phyloP scores from a whole-genome alignment of 768 basidiomycete species.

The Kockovaella imperatae region DNA sequence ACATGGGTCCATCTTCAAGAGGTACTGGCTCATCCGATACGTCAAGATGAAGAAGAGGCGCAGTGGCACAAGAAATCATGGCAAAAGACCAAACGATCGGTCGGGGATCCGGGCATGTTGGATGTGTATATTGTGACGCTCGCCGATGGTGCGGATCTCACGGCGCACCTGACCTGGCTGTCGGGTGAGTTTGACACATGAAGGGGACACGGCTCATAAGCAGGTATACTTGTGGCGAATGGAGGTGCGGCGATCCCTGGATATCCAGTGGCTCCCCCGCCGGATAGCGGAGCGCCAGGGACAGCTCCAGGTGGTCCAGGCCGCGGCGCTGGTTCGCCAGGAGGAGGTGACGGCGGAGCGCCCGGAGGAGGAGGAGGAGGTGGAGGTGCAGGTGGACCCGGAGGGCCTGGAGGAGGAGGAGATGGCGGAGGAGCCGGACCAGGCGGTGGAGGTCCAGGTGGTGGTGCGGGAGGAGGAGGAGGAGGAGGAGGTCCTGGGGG shows the following conservation, averaged over 20 bases:
- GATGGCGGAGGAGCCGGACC: too few relatives aligned
- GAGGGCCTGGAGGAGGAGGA: too few relatives aligned
- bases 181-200: conserved; percentile 2
- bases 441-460: background rate
- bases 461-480: conserved; percentile 1
- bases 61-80: too few relatives aligned
- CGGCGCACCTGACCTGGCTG: background rate
- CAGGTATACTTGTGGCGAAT: conserved; percentile 1
- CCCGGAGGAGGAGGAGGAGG: too few relatives aligned
- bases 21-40: too few relatives aligned
- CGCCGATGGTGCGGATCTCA: conserved; percentile 2
- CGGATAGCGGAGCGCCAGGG: conserved; percentile 1
- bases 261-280: background rate
- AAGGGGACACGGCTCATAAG: background rate
- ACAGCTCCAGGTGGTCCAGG: background rate
- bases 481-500: background rate
- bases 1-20: too few relatives aligned
- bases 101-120: conserved; percentile 5
- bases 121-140: conserved; percentile 5
- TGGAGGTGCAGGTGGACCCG: too few relatives aligned
- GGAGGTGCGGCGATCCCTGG: conserved; percentile 1
- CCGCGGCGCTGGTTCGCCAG: too few relatives aligned
- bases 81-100: conserved; percentile 10
- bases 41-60: too few relatives aligned
- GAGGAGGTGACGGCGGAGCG: too few relatives aligned